A percentile compares a stretch with the other conserved stretches of the same genome.
phyloP scores from a whole-genome alignment of 768 basidiomycete genomes.

The Lepiota venenata region DNA sequence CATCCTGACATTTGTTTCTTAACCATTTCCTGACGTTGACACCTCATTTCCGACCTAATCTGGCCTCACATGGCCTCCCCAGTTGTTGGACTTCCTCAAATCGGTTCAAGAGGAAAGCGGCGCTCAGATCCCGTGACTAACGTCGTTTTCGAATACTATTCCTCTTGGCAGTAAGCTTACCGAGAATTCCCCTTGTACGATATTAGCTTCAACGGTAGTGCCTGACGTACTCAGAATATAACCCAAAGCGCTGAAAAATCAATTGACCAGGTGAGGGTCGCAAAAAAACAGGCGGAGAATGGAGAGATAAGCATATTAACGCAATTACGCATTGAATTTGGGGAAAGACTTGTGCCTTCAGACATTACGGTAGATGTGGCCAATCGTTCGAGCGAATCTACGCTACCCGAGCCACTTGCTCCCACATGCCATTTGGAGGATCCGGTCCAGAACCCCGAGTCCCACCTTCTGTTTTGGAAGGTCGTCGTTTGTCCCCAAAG shows the following conservation, averaged over 20 bases:
- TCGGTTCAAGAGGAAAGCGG: slow-evolving; percentile 55
- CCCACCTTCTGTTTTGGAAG: background rate
- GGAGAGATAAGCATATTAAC: slow-evolving; percentile 5
- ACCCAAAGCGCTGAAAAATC: background rate
- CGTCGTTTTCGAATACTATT: background rate
- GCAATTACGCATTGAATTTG: background rate
- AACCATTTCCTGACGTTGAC: background rate
- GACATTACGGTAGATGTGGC: background rate
- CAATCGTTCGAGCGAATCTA: slow-evolving; percentile 7
- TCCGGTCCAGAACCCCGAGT: slow-evolving; percentile 2
- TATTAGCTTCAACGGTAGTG: background rate
- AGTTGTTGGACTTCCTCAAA: slow-evolving; percentile 65
- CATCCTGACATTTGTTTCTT: background rate
- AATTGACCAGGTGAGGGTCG: background rate
- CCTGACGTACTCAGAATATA: slow-evolving; percentile 2
- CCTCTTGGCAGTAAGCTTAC: too few relatives aligned
- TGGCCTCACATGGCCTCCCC: slow-evolving; percentile 5
- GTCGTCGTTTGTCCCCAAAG: background rate
- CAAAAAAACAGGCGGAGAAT: background rate
- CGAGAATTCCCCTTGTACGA: background rate
- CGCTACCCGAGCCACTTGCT: background rate
- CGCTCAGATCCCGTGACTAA: background rate
- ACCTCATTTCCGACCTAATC: background rate
- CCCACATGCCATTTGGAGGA: background rate
- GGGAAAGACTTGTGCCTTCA: slow-evolving; percentile 5